These are phyloP conservation scores for Gastrolobium bilobum DNA, from an alignment of 306 rosid genomes.

Conservation along the genomic window DNA sequence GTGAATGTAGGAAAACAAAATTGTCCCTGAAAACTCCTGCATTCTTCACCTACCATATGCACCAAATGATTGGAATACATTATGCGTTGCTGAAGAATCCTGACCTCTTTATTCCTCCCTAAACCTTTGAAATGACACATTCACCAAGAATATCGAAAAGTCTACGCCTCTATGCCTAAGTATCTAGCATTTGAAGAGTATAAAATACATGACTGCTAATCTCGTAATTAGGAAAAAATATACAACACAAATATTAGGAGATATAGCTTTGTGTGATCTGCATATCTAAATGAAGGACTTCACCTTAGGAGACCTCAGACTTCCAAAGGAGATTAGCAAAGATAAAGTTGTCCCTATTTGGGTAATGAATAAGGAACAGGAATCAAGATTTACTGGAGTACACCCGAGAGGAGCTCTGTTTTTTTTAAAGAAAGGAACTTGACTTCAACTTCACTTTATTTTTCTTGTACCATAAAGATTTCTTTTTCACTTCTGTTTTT, in stretches of 20 bases:
- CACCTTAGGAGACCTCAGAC: not conserved
- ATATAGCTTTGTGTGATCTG: not conserved
- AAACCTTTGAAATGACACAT: not conserved
- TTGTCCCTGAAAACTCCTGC: not conserved
- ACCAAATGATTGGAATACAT: not conserved
- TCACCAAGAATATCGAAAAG: not conserved
- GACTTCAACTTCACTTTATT: not conserved
- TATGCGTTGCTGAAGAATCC: not conserved
- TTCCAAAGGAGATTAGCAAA: slow-evolving; percentile 1
- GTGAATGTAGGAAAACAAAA: not conserved
- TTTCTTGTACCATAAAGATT: not conserved
- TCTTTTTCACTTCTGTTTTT: not conserved
- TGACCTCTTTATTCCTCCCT: not conserved
- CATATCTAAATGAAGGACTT: slow-evolving; percentile 6
- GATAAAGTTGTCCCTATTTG: not conserved
- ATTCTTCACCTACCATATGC: slow-evolving; percentile 1
- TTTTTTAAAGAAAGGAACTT: too few species aligned
- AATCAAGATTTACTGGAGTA: not conserved
- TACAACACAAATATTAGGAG: not conserved
- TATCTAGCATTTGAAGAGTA: not conserved
- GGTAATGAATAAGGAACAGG: not conserved
- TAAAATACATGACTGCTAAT: not conserved
- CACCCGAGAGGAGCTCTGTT: slow-evolving; percentile 16
- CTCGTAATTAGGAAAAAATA: not conserved
- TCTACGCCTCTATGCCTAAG: not conserved